Conservation (phyloP, 805 yeast species). For the Candida railenensis region DNA sequence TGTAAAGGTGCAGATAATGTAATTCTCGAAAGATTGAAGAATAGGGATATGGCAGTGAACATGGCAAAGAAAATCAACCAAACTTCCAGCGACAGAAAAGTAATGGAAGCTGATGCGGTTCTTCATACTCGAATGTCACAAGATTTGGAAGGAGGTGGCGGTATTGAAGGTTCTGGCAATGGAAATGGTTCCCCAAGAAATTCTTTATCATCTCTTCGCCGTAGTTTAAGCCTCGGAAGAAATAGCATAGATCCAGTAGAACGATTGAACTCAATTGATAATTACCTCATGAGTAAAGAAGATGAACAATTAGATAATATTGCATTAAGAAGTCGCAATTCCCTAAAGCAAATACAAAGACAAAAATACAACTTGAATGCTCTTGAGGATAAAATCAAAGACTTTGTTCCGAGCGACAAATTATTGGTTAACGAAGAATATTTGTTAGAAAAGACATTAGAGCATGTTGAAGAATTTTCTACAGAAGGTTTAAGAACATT, state of each 20-base stretch:
- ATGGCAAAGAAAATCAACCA: slow-evolving; percentile 64
- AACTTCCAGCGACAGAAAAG: slow-evolving; percentile 61
- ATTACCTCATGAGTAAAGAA: slow-evolving; percentile 45
- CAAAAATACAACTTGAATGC: slow-evolving; percentile 47
- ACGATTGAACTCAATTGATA: slow-evolving; percentile 47
- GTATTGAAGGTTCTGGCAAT: neutral
- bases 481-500: slow-evolving; percentile 93
- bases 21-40: slow-evolving; percentile 69
- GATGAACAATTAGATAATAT: slow-evolving; percentile 55
- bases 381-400: neutral
- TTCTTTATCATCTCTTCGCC: slow-evolving; percentile 31
- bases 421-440: slow-evolving; percentile 70
- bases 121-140: slow-evolving; percentile 52
- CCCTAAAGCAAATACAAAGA: slow-evolving; percentile 59
- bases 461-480: slow-evolving; percentile 91
- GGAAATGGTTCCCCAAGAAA: slow-evolving; percentile 13
- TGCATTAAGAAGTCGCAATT: slow-evolving; percentile 50
- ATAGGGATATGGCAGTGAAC: slow-evolving; percentile 55
- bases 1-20: slow-evolving; percentile 97
- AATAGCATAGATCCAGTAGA: slow-evolving; percentile 3
- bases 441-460: slow-evolving; percentile 77
- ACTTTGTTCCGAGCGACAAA: slow-evolving; percentile 44
- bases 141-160: slow-evolving; percentile 15
- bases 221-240: slow-evolving; percentile 22
- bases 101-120: slow-evolving; percentile 73